Evolutionary conservation across 148 eudicot genomes (phyloP), one percentile per base, ranked within the genome.

Genomic region (Hydrangea macrophylla): DNA sequence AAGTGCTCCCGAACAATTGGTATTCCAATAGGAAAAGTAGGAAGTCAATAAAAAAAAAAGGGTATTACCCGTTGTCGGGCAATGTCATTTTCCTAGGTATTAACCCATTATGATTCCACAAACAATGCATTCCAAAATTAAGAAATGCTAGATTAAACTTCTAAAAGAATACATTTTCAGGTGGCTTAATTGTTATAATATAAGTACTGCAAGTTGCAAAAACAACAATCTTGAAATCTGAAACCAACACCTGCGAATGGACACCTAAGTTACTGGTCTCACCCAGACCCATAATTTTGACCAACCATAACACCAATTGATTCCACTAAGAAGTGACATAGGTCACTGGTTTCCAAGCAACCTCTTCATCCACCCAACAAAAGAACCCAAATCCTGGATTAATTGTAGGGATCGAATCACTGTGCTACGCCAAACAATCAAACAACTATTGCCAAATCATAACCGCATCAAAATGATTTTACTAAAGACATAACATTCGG

Each of bases 401-500:
- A 26, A 66, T 55, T 24, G 55, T 9, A 67, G 20, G 50, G 26
- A 56, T 33, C 8, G 30, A 13, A 65, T 30, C 28, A 51, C 37
- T 37, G 35, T 60, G 6, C n/a, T 37, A 26, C 24, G 23, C 28
- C 54, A 55, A 23, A 56, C 51, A 56, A 55, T 11, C 20, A 68
- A n/a, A 40, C 62, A 55, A 37, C 26, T 48, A 2, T 18, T 5
- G 17, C 53, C 53, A 48, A 6, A 50, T 23, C 24, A 68, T 25
- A 68, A 33, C 23, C 35, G 23, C 24, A 62, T 24, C 23, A 60
- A 8, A 69, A 36, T 27, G 66, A 31, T 36, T 26, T 44, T 31
- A 58, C 36, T 42, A 60, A 50, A 50, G 39, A 70, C 60, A 64
- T 9, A n/a, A n/a, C n/a, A n/a, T 59, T 55, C 18, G 42, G 54